A percentile compares a stretch with the other conserved stretches of the same genome.
These are phyloP conservation scores for slime mould (Dictyostelium discoideum) DNA, from an alignment of 78 protist genomes.

Conservation along the genomic window dicty_2.7 NC_007090.3:1872001-1872500, in stretches of 20 bases:
- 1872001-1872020: conserved; percentile 69
- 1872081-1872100: not conserved
- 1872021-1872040: conserved; percentile 59
- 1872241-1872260: too few species aligned
- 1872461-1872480: too few species aligned
- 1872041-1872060: not conserved
- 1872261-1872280: not conserved
- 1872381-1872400: too few species aligned
- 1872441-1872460: too few species aligned
- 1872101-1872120: not conserved
- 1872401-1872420: too few species aligned
- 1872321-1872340: too few species aligned
- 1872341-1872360: too few species aligned
- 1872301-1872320: too few species aligned
- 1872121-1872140: not conserved
- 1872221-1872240: not conserved
- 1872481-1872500: too few species aligned
- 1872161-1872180: not conserved
- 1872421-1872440: too few species aligned
- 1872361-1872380: too few species aligned
- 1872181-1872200: not conserved
- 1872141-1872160: not conserved
- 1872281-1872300: too few species aligned
- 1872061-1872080: not conserved
- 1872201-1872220: not conserved